Base-by-base conservation (phyloP, 2,329 filamentous ascomycete genomes). In the Sporothrix pallida region DNA sequence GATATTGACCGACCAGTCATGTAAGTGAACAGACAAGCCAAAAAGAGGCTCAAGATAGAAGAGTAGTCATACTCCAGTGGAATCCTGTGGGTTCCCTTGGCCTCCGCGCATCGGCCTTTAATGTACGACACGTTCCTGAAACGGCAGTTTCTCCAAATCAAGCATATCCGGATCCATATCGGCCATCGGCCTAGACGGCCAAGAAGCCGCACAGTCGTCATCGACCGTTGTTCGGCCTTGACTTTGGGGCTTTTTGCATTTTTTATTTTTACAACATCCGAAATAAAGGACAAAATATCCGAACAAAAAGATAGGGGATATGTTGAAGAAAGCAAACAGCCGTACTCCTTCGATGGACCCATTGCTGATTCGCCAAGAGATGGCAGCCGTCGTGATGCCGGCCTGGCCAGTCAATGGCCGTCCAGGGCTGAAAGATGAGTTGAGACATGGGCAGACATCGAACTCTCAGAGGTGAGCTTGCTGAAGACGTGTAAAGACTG, bases 1-100 rank as follows among this genome's bases (percentile, higher is more conserved):
- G 62, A 46, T n/a, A 46, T 31, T 23, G 62, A 15, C 37, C 42
- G 42, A 46, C 60, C 60, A 44, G 60, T 44, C 60, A 46, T 65
- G 62, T 67, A 20, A 63, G 58, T 20, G 17, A 17, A 7, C 31
- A 5, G 31, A 37, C 31, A 7, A 37, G 31, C 31, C 31, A 37
- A 37, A 37, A 5, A 2, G 31, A 7, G 31, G 31, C 31, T 37
- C 31, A 37, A 37, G 31, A 37, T 7, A 37, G 31, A 37, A 37
- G 31, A 37, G 31, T 37, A 37, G 31, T 37, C 31, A 37, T 37
- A 37, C 31, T 37, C 31, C 7, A 3, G 31, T 37, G 31, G 31
- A 37, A 1, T 7, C 31, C 31, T 7, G 31, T 37, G 31, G 31
- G 7, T 7, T 37, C 31, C n/a, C n/a, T n/a, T n/a, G 31, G 4